phyloP scores from a whole-genome alignment of 2,329 filamentous ascomycete genomes.

The Camptophora hylomeconis region DNA sequence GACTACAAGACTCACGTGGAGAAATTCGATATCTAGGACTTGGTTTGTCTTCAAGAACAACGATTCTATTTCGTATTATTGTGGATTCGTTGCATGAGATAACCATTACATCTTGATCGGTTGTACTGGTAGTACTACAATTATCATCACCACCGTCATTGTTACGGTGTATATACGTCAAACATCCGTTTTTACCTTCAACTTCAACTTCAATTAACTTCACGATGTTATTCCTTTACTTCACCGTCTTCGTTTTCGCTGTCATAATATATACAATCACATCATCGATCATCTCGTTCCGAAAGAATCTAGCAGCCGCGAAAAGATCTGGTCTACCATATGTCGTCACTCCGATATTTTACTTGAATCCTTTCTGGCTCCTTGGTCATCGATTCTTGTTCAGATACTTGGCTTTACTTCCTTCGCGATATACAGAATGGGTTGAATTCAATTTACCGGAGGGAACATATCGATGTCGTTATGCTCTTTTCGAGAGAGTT shows the following conservation, averaged over 20 bases:
- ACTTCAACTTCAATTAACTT: too few relatives aligned
- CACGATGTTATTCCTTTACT: conserved; percentile 4
- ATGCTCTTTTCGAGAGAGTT: conserved; percentile 42
- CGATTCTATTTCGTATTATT: too few relatives aligned
- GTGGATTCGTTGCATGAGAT: too few relatives aligned
- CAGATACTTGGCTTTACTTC: conserved; percentile 30
- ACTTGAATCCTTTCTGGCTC: conserved; percentile 34
- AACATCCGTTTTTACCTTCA: too few relatives aligned
- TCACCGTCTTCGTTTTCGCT: conserved; percentile 5
- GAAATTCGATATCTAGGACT: too few relatives aligned
- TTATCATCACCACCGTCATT: too few relatives aligned
- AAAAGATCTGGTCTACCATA: conserved; percentile 20
- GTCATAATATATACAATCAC: too few relatives aligned
- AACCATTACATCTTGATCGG: too few relatives aligned
- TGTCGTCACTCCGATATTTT: conserved; percentile 17
- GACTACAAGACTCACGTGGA: too few relatives aligned
- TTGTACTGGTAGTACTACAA: too few relatives aligned
- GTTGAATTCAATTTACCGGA: conserved; percentile 24
- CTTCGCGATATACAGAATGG: conserved; percentile 30
- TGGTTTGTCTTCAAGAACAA: too few relatives aligned
- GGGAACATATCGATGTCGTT: conserved; percentile 15
- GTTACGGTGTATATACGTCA: too few relatives aligned
- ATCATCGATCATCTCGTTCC: conserved; percentile 1
- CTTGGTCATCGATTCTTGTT: conserved; percentile 31
- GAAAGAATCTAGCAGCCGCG: conserved; percentile 15